Percentiles rank a stretch among this genome's conserved stretches.
Evolutionary conservation across 1,139 yeast genomes (phyloP).

Genomic region (Casaregolazyma lundiana): DNA sequence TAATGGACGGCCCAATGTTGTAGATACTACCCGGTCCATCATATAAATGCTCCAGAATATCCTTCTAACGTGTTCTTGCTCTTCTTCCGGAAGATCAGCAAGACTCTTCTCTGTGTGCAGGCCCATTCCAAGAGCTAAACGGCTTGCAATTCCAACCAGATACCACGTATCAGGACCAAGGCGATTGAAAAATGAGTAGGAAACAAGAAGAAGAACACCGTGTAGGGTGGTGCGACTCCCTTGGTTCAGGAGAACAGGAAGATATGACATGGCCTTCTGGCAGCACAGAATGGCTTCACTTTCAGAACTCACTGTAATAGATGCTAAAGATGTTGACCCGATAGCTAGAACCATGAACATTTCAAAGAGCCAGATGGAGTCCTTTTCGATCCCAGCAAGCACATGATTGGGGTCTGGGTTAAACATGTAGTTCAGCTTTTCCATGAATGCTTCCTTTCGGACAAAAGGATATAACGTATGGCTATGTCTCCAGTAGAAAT

Average conservation of each 20-base stretch:
- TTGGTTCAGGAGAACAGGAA: constrained; percentile 15
- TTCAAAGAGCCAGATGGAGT: constrained; percentile 20
- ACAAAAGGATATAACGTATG: constrained; percentile 23
- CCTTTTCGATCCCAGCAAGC: constrained; percentile 12
- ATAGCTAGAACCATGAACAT: constrained; percentile 24
- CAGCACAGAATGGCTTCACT: constrained; percentile 21
- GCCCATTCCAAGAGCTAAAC: constrained; percentile 63
- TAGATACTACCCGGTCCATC: constrained; percentile 27
- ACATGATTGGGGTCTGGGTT: constrained; percentile 8
- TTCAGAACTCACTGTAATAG: constrained; percentile 20
- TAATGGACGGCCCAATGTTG: constrained; percentile 26
- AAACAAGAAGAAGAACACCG: constrained; percentile 20
- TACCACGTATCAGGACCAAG: constrained; percentile 29
- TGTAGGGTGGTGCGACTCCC: constrained; percentile 19
- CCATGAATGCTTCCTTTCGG: constrained; percentile 14
- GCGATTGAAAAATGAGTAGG: constrained; percentile 26
- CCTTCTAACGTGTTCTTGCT: constrained; percentile 22
- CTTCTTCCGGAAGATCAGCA: constrained; percentile 17
- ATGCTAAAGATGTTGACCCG: constrained; percentile 24
- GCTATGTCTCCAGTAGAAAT: constrained; percentile 24
- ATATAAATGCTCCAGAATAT: constrained; percentile 27
- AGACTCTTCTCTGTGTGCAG: constrained; percentile 43
- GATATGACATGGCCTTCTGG: constrained; percentile 18
- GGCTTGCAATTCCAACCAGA: constrained; percentile 49
- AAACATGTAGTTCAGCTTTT: constrained; percentile 13